Base-by-base conservation (phyloP, 306 rosid genomes). In the Acacia crassicarpa region DNA sequence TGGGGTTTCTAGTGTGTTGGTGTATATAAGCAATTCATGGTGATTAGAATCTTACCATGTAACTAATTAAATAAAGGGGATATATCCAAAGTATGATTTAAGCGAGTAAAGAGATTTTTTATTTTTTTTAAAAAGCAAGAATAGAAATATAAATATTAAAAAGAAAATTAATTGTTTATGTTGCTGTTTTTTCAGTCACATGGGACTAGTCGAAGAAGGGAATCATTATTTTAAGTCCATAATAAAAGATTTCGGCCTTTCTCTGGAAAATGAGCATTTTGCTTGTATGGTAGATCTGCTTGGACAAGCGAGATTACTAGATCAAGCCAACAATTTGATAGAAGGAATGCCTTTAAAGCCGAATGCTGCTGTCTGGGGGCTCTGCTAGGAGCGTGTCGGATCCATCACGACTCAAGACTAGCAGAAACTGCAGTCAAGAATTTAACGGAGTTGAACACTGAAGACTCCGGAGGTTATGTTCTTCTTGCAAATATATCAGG, bases 221-320 rank as follows among this genome's bases (percentile, higher is more conserved):
- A 83, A 80, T 20, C 82, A 69, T 38, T 78, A 80, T 80, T 88
- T 88, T 54, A 54, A 62, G 78, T 88, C 89, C 44, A 88, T 85
- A 89, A 73, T 81, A 20, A 22, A 83, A 62, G 84, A 79, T 54
- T 85, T 83, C 78, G 80, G 80, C 59, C 70, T 88, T 81, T 74
- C 81, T 53, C 85, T 82, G 5, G 76, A 87, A 68, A 45, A 77
- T 38, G 89, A 85, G 79, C 91, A 88, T 88, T 88, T 80, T 81
- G 82, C 84, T 38, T 88, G 85, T 65, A 83, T 85, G 89, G 89
- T 88, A 19, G 91, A 88, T 81, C 80, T 88, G 84, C 82, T 88
- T 56, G 91, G 91, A n/a, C 81, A 85, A 44, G 86, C 87, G 11
- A 89, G 89, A 13, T 81, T 80, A 53, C 81, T 88, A 27, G 81